A percentile compares a stretch with the other conserved stretches of the same genome.
Conservation (phyloP, 75 land plant genomes). For the Selaginella moellendorffii region DNA sequence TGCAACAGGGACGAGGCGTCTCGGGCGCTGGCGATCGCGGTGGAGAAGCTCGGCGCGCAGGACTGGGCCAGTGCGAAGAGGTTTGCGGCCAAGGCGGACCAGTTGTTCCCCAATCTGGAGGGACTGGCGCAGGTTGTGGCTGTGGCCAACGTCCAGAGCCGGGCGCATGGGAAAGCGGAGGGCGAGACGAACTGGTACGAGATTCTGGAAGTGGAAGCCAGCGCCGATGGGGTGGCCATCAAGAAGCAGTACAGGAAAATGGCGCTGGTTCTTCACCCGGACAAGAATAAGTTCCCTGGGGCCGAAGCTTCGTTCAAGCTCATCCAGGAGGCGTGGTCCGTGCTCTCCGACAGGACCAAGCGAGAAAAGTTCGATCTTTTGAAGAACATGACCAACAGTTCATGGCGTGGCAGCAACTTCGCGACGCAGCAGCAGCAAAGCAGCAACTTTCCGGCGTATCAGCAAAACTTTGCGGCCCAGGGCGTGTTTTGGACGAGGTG, state of each 20-base stretch:
- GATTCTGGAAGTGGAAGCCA: constrained; percentile 37
- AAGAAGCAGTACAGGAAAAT: constrained; percentile 39
- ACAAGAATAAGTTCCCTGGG: constrained; percentile 34
- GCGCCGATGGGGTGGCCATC: constrained; percentile 24
- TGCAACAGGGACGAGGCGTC: constrained; percentile 56
- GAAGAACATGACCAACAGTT: neutral
- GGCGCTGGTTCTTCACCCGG: constrained; percentile 47
- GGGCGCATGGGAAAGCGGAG: neutral
- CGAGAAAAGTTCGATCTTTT: constrained; percentile 28
- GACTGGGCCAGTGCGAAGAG: constrained; percentile 47
- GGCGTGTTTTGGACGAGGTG: neutral
- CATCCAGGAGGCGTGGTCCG: constrained; percentile 21
- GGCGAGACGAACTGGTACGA: constrained; percentile 43
- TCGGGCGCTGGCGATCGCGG: constrained; percentile 50
- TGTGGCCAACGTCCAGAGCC: neutral
- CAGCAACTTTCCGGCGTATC: too few species aligned
- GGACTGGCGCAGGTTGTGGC: constrained; percentile 5
- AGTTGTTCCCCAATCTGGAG: constrained; percentile 50
- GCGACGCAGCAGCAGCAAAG: too few species aligned
- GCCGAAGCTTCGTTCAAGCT: constrained; percentile 21
- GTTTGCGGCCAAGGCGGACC: constrained; percentile 48
- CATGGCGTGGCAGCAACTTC: neutral
- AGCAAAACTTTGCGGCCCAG: neutral
- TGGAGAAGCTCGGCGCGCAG: constrained; percentile 34
- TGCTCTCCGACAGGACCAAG: constrained; percentile 35